Conservation (phyloP, 2,329 filamentous ascomycete species). For the Colletotrichum sp. region DNA sequence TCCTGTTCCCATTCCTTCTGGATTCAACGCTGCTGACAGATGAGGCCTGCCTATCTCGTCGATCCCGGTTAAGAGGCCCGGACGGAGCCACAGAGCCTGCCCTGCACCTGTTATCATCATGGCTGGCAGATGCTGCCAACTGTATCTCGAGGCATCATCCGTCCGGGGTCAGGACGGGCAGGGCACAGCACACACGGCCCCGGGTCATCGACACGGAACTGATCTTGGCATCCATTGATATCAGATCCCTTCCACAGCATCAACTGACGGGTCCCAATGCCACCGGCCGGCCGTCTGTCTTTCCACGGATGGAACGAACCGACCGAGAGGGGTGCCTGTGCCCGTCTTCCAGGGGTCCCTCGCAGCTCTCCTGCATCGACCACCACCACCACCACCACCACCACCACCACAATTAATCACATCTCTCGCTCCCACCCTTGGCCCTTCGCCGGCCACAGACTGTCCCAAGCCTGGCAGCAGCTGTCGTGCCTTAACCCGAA, state of each 20-base stretch:
- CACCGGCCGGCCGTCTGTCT: not conserved
- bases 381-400: not conserved
- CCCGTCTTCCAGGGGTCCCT: constrained; percentile 5
- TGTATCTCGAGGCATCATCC: not conserved
- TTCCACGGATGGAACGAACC: constrained; percentile 17
- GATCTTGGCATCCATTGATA: not conserved
- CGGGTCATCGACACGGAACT: not conserved
- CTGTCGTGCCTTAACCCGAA: constrained; percentile 3
- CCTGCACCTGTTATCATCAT: not conserved
- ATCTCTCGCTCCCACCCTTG: not conserved
- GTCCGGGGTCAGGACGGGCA: not conserved
- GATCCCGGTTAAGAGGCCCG: not conserved
- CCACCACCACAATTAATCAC: not conserved
- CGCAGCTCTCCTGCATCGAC: constrained; percentile 16
- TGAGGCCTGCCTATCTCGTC: not conserved
- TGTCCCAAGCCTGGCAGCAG: not conserved
- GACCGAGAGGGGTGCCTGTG: constrained; percentile 6
- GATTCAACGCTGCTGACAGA: not conserved
- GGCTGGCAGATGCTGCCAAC: not conserved
- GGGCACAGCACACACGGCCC: not conserved
- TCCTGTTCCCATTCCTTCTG: not conserved
- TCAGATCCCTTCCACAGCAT: not conserved
- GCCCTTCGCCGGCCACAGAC: not conserved
- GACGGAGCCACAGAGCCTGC: not conserved
- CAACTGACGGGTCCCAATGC: not conserved